Base-by-base conservation (phyloP, 1,284 basidiomycete species). In the Paramarasmius palmivorus region DNA sequence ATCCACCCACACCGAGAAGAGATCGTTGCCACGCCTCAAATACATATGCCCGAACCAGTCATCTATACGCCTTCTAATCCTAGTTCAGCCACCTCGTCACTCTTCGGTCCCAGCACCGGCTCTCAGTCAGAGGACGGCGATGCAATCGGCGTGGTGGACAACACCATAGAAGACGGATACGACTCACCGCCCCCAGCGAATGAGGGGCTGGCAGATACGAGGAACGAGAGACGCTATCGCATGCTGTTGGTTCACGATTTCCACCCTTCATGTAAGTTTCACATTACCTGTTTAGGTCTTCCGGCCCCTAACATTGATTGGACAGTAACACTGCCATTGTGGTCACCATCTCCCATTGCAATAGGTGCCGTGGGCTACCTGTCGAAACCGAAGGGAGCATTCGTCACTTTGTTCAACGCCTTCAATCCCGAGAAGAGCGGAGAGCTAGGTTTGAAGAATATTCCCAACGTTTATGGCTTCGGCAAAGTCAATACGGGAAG, bases 311-410 rank as follows among this genome's bases (percentile, higher is more conserved):
- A 12, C 40, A 50, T 34, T 36, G 55, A 25, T 45, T 48, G 36
- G 44, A 2, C 54, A 90, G 88, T 91, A 57, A 84, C 76, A 0
- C 69, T 90, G 6, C 84, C 89, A 1, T 68, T 92, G 2, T 92
- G 88, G 90, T 74, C 75, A 2, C 90, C 90, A 0, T 68, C 75
- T 0, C 71, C 61, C 2, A 76, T 92, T 2, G 64, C 72, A 14
- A 66, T 92, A 1, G 90, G 90, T 4, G 81, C 84, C 1, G 82
- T 93, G 1, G 90, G 90, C 4, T 92, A 87, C 63, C 70, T 90
- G 23, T 73, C 73, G 19, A 87, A 82, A 57, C 78, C 83, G 0
- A 67, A 66, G 12, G 90, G 90, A 1, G 64, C 68, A 25, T 93
- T 92, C 59, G 68, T 88, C 25, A 84, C 83, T 15, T 72, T 92